Conservation (phyloP, 2,329 filamentous ascomycete species). For the Colletotrichum sp. region DNA sequence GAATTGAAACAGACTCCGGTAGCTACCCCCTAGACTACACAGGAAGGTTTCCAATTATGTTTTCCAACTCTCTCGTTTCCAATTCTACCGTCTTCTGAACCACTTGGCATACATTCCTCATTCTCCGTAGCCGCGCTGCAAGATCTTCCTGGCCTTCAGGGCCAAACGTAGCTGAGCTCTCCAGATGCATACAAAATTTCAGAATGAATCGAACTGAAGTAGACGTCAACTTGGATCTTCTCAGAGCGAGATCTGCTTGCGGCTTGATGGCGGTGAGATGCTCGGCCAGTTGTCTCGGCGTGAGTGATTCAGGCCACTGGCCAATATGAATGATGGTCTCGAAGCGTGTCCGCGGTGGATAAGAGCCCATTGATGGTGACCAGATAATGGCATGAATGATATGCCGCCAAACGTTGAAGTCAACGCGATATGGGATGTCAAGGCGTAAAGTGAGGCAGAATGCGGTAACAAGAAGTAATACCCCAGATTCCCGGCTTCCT, state of each 20-base stretch:
- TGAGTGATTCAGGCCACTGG: background rate
- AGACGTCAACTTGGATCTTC: background rate
- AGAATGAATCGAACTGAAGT: background rate
- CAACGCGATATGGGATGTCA: background rate
- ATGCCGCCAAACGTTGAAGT: background rate
- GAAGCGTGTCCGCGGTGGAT: background rate
- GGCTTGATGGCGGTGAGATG: background rate
- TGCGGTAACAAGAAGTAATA: background rate
- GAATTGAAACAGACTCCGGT: background rate
- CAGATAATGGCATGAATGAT: background rate
- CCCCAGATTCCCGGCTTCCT: background rate
- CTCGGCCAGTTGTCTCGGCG: background rate
- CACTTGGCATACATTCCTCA: background rate
- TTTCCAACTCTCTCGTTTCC: background rate
- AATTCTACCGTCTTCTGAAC: accelerated
- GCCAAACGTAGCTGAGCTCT: background rate
- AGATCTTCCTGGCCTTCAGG: background rate
- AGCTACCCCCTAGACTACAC: accelerated
- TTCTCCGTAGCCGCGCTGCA: background rate
- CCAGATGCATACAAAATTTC: background rate
- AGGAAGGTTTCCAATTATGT: accelerated
- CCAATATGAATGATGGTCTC: accelerated
- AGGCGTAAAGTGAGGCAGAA: accelerated
- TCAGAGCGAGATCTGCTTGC: background rate
- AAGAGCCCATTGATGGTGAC: background rate